Percentiles rank a stretch among this genome's conserved stretches.
These are phyloP conservation scores for Morella rubra DNA, from an alignment of 306 rosid species.

Conservation along the genomic window DNA sequence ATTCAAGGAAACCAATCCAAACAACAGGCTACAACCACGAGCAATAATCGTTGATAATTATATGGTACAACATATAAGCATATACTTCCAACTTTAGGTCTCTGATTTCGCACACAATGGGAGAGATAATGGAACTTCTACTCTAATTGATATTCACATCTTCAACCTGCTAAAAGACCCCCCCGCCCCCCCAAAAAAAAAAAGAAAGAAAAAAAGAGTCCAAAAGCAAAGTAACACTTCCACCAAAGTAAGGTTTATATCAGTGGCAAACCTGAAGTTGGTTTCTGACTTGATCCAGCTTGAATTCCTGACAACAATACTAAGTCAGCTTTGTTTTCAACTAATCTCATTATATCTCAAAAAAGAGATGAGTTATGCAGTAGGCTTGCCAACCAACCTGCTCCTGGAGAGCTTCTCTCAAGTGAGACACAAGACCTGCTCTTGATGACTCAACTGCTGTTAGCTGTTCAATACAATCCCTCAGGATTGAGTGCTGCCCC, in stretches of 20 bases:
- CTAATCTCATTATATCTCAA: background rate
- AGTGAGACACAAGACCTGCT: constrained; percentile 75
- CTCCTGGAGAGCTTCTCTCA: constrained; percentile 87
- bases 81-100: background rate
- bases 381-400: constrained; percentile 57
- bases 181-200: background rate
- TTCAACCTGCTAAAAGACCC: background rate
- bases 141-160: background rate
- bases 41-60: background rate
- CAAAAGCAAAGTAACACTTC: constrained; percentile 8
- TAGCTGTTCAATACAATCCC: constrained; percentile 79
- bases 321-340: constrained; percentile 31
- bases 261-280: constrained; percentile 83
- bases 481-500: constrained; percentile 65
- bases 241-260: background rate
- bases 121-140: background rate
- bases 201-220: constrained; percentile 7
- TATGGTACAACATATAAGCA: background rate
- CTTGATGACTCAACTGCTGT: constrained; percentile 73
- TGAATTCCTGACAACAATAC: constrained; percentile 64
- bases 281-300: constrained; percentile 79
- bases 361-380: background rate
- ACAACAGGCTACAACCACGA: background rate
- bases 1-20: background rate
- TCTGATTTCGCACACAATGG: background rate